Percentiles rank a stretch among this genome's conserved stretches.
Conservation (phyloP, 164 flowering plant genomes). For the Piper longum region DNA sequence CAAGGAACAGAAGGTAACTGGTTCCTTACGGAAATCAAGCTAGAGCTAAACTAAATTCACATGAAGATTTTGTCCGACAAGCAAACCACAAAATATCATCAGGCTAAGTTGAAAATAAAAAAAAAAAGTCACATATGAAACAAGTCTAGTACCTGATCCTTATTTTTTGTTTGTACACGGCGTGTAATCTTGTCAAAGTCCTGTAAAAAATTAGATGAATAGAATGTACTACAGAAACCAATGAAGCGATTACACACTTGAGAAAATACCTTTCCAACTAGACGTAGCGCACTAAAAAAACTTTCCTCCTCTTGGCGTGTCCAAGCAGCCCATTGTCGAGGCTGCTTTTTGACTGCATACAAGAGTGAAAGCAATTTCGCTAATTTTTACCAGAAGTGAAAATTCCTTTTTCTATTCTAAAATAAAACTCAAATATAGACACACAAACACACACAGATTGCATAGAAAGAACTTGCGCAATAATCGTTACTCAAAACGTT, state of each 20-base stretch:
- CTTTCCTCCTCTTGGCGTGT: slow-evolving; percentile 95
- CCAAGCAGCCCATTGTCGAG: slow-evolving; percentile 99
- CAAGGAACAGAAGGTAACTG: too few relatives aligned
- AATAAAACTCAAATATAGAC: slow-evolving; percentile 2
- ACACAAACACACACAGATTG: neutral
- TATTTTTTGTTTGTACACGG: slow-evolving; percentile 93
- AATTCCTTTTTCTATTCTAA: neutral
- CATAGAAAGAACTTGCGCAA: neutral
- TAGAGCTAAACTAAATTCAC: too few relatives aligned
- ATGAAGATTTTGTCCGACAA: too few relatives aligned
- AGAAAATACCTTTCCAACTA: slow-evolving; percentile 85
- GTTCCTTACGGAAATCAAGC: too few relatives aligned
- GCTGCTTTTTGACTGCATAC: slow-evolving; percentile 51
- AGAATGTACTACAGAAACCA: neutral
- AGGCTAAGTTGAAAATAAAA: neutral
- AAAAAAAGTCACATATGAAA: neutral
- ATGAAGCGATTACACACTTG: neutral
- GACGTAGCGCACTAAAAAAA: slow-evolving; percentile 90
- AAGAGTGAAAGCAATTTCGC: neutral
- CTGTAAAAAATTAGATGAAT: slow-evolving; percentile 31
- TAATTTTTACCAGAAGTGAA: too few relatives aligned
- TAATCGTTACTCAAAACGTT: neutral
- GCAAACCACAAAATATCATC: too few relatives aligned
- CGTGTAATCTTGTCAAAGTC: slow-evolving; percentile 96
- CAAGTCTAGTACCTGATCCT: slow-evolving; percentile 65